These are phyloP conservation scores for Nothomitra cinnamomea DNA, from an alignment of 2,329 filamentous ascomycete species.

Conservation along the genomic window DNA sequence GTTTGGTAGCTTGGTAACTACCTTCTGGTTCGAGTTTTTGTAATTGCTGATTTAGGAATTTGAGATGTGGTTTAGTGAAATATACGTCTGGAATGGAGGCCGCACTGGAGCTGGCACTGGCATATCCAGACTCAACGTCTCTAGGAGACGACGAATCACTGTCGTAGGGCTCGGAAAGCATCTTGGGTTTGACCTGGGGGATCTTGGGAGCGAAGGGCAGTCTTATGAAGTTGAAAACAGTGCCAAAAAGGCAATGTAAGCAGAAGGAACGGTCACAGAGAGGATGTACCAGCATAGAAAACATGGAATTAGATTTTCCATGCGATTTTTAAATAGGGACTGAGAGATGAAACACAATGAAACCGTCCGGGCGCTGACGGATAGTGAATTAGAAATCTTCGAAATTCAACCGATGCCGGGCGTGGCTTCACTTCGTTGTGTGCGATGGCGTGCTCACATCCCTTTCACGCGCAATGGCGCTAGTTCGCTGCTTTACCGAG, in stretches of 20 bases:
- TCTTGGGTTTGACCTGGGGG: not conserved
- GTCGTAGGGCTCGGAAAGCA: slow-evolving; percentile 13
- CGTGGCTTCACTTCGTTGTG: not conserved
- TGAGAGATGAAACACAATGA: not conserved
- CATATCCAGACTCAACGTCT: slow-evolving; percentile 69
- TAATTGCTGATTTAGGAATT: slow-evolving; percentile 79
- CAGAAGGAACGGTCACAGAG: not conserved
- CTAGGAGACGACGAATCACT: slow-evolving; percentile 20
- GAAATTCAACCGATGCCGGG: not conserved
- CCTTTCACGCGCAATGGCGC: not conserved
- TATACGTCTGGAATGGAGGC: slow-evolving; percentile 55
- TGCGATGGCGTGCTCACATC: slow-evolving; percentile 1
- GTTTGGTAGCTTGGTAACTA: slow-evolving; percentile 19
- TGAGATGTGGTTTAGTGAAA: slow-evolving; percentile 75
- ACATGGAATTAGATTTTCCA: not conserved
- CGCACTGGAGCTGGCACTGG: slow-evolving; percentile 46
- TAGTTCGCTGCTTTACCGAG: not conserved
- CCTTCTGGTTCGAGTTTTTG: slow-evolving; percentile 70
- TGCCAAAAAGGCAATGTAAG: not conserved
- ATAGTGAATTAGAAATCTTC: not conserved
- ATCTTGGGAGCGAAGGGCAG: not conserved
- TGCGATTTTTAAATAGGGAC: not conserved
- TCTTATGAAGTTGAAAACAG: not conserved
- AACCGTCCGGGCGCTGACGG: too few species aligned
- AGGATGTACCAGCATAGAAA: not conserved